phyloP scores from a whole-genome alignment of 208 protist species.

The Kentomonas sorsogonicus region DNA sequence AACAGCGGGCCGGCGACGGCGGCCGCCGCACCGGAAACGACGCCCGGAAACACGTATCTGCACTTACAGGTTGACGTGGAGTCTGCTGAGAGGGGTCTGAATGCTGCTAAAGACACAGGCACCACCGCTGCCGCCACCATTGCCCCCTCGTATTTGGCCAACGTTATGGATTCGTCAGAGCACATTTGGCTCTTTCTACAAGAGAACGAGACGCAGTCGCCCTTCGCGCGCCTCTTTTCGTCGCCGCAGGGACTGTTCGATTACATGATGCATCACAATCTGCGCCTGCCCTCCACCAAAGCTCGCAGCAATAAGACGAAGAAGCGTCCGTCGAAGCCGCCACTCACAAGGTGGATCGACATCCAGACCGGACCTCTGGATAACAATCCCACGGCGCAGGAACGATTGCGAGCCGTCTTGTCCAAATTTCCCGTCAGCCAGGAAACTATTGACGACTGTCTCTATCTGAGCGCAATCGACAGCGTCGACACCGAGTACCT shows the following conservation, averaged over 20 bases:
- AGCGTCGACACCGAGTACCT: slow-evolving; percentile 33
- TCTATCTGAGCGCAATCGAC: slow-evolving; percentile 60
- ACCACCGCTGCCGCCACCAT: background rate
- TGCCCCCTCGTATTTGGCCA: slow-evolving; percentile 30
- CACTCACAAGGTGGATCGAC: slow-evolving; percentile 70
- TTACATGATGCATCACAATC: slow-evolving; percentile 30
- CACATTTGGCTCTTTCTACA: slow-evolving; percentile 81
- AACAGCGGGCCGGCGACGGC: background rate
- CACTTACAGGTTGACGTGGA: slow-evolving; percentile 12
- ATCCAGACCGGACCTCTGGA: slow-evolving; percentile 44
- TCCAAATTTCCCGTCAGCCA: slow-evolving; percentile 51
- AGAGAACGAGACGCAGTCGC: slow-evolving; percentile 19
- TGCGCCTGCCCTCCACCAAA: slow-evolving; percentile 31
- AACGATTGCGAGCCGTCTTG: slow-evolving; percentile 42
- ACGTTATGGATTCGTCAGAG: slow-evolving; percentile 47
- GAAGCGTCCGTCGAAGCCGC: slow-evolving; percentile 7
- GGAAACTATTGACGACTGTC: slow-evolving; percentile 55
- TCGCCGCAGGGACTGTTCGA: slow-evolving; percentile 32
- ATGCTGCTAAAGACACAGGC: background rate
- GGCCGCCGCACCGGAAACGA: background rate
- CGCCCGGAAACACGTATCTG: slow-evolving; percentile 14
- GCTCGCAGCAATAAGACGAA: too few species aligned
- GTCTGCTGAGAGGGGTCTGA: background rate
- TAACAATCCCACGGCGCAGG: slow-evolving; percentile 16
- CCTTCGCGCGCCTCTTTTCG: slow-evolving; percentile 56